These are phyloP conservation scores for Phytophthora podocarpi DNA, from an alignment of 352 stramenopile genomes.

Conservation along the genomic window DNA sequence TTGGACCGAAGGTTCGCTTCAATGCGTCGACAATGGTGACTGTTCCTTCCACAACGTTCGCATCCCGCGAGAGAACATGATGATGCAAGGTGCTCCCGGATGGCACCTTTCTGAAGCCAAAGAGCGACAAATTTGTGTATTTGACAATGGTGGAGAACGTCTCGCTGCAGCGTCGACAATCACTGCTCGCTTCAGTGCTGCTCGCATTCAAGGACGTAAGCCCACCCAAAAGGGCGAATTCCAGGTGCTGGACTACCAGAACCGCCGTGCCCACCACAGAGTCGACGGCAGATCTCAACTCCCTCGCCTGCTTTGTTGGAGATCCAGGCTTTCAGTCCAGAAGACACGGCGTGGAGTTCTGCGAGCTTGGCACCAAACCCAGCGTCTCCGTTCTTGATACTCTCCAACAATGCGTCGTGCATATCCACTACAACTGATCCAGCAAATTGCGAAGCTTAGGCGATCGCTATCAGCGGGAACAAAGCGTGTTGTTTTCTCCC, in stretches of 20 bases:
- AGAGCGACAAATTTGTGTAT: slow-evolving; percentile 74
- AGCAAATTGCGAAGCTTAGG: slow-evolving; percentile 38
- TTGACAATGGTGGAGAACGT: slow-evolving; percentile 53
- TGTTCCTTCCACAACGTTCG: slow-evolving; percentile 35
- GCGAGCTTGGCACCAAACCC: slow-evolving; percentile 49
- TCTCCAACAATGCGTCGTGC: slow-evolving; percentile 40
- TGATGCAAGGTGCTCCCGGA: slow-evolving; percentile 56
- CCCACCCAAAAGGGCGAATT: slow-evolving; percentile 48
- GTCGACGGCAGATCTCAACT: slow-evolving; percentile 50
- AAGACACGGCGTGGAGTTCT: slow-evolving; percentile 60
- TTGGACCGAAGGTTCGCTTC: slow-evolving; percentile 36
- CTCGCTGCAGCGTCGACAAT: slow-evolving; percentile 55
- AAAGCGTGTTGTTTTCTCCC: slow-evolving; percentile 50
- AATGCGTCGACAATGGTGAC: slow-evolving; percentile 37
- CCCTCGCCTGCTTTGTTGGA: slow-evolving; percentile 46
- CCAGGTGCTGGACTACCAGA: too few species aligned
- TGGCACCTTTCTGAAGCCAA: slow-evolving; percentile 60
- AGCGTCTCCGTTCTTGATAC: slow-evolving; percentile 39
- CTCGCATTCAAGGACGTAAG: slow-evolving; percentile 52
- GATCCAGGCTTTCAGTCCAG: slow-evolving; percentile 60
- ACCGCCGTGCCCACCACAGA: slow-evolving; percentile 52
- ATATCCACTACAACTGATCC: slow-evolving; percentile 32
- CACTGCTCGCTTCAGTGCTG: slow-evolving; percentile 58
- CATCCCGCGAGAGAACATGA: slow-evolving; percentile 30
- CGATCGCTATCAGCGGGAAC: slow-evolving; percentile 45